Conservation (phyloP, 345 rosid genomes). For the Trapa incisa region DNA sequence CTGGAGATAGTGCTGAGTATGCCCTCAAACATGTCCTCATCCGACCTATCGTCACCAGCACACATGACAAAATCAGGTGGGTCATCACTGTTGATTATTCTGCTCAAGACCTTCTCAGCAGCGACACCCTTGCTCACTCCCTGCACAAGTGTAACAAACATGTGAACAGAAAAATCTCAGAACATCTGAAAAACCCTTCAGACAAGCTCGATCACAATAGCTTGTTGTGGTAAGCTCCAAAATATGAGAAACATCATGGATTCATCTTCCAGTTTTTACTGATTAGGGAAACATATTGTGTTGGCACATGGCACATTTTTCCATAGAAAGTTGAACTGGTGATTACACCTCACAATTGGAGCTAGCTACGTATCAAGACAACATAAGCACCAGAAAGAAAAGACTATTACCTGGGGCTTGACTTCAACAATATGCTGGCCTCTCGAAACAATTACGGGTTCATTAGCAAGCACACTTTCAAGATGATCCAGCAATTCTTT, state of each 20-base stretch:
- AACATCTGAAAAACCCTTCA: background rate
- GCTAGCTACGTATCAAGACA: background rate
- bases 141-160: slow-evolving; percentile 18
- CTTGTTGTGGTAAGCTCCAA: too few species aligned
- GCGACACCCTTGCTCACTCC: slow-evolving; percentile 82
- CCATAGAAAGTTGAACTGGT: background rate
- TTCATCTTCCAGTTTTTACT: background rate
- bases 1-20: slow-evolving; percentile 36
- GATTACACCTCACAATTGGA: background rate
- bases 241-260: too few species aligned
- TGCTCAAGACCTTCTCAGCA: slow-evolving; percentile 47
- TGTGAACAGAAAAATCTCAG: background rate
- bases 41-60: slow-evolving; percentile 82
- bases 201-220: background rate
- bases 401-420: slow-evolving; percentile 58
- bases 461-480: slow-evolving; percentile 74
- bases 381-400: background rate
- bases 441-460: slow-evolving; percentile 72
- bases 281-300: background rate
- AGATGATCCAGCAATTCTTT: slow-evolving; percentile 76
- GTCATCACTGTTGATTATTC: slow-evolving; percentile 35
- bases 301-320: background rate
- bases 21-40: slow-evolving; percentile 90
- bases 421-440: slow-evolving; percentile 90
- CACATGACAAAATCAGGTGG: slow-evolving; percentile 80